A percentile compares a stretch with the other conserved stretches of the same genome.
Evolutionary conservation across 176 grass and related monocot species (phyloP).

Genomic region (Melocanna baccifera): DNA sequence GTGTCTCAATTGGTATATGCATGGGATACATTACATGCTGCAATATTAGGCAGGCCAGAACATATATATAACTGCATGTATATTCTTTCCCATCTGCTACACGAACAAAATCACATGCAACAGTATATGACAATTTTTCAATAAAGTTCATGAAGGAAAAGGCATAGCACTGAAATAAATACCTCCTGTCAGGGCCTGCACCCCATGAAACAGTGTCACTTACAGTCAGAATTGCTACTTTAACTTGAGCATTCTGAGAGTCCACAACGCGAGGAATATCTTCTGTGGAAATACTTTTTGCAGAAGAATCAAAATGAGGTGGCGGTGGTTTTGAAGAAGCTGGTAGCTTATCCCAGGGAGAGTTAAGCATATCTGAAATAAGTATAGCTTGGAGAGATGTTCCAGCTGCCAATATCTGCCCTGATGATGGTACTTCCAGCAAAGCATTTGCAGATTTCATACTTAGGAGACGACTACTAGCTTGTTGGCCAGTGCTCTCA

Average conservation of each 20-base stretch:
- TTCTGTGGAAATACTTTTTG: constrained; percentile 16
- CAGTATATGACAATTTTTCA: constrained; percentile 14
- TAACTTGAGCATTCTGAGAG: constrained; percentile 45
- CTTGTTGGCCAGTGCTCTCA: constrained; percentile 85
- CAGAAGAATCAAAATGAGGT: constrained; percentile 23
- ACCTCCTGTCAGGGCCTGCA: constrained; percentile 86
- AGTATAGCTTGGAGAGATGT: constrained; percentile 65
- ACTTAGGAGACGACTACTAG: constrained; percentile 84
- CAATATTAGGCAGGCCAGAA: neutral
- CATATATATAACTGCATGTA: neutral
- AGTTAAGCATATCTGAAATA: constrained; percentile 60
- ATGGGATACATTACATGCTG: neutral
- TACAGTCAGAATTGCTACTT: constrained; percentile 91
- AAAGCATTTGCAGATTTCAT: constrained; percentile 97
- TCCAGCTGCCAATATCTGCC: constrained; percentile 58
- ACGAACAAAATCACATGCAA: neutral
- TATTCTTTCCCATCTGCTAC: neutral
- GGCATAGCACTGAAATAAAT: constrained; percentile 11
- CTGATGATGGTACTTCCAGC: constrained; percentile 61
- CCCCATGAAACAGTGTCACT: constrained; percentile 95
- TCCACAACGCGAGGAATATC: constrained; percentile 10
- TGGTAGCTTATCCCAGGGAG: constrained; percentile 29
- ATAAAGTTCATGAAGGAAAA: neutral
- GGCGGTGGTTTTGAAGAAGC: neutral
- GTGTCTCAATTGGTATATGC: too few relatives aligned